Conservation (phyloP, 129 eudicot genomes). For the Lactuca saligna region DNA sequence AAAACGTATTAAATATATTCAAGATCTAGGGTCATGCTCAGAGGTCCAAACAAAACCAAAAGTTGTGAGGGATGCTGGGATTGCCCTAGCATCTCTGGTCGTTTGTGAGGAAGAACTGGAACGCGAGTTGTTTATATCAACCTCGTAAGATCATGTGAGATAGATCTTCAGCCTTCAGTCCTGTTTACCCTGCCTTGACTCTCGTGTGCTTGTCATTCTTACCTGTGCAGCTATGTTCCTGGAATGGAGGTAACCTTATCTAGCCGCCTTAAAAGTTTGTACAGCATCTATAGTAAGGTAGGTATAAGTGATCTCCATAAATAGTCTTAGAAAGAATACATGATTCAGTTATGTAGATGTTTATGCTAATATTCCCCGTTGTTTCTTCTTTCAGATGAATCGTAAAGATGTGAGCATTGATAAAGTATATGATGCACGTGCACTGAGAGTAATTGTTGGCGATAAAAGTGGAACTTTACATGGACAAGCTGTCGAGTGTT, state of each 20-base stretch:
- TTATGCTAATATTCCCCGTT: slow-evolving; percentile 9
- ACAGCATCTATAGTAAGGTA: slow-evolving; percentile 94
- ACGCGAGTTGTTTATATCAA: slow-evolving; percentile 83
- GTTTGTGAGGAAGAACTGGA: slow-evolving; percentile 95
- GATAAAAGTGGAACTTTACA: slow-evolving; percentile 90
- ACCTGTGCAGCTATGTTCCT: slow-evolving; percentile 79
- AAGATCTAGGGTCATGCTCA: slow-evolving; percentile 48
- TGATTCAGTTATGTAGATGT: background rate
- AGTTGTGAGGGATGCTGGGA: slow-evolving; percentile 91
- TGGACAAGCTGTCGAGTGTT: slow-evolving; percentile 85
- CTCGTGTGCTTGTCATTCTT: slow-evolving; percentile 12
- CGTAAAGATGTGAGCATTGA: slow-evolving; percentile 76
- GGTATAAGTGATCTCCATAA: background rate
- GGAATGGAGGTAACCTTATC: slow-evolving; percentile 97
- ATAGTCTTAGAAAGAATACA: slow-evolving; percentile 1
- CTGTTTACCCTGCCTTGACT: slow-evolving; percentile 30
- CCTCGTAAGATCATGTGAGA: slow-evolving; percentile 67
- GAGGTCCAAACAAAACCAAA: slow-evolving; percentile 62
- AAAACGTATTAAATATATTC: slow-evolving; percentile 60
- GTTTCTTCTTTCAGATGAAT: slow-evolving; percentile 57
- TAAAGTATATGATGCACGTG: slow-evolving; percentile 93
- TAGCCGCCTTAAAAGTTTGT: slow-evolving; percentile 91
- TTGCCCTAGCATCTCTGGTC: slow-evolving; percentile 83
- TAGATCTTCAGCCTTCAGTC: slow-evolving; percentile 25
- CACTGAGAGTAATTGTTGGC: slow-evolving; percentile 87